Conservation (phyloP, 2,329 filamentous ascomycete genomes). For the Venturia oleaginea region DNA sequence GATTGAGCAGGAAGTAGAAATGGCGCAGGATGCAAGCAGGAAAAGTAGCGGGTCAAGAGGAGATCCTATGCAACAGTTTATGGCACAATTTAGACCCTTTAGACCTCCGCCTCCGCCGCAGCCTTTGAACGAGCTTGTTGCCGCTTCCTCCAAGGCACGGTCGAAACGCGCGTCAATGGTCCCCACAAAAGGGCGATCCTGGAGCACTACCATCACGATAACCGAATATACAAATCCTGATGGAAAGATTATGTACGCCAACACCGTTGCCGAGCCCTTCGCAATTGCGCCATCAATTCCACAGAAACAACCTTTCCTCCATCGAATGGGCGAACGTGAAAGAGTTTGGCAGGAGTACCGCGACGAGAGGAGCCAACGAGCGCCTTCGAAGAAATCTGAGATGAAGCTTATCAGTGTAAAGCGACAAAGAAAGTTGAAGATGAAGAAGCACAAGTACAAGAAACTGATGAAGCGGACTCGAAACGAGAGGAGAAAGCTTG, state of each 20-base stretch:
- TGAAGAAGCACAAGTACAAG: constrained; percentile 99
- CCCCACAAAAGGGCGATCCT: constrained; percentile 24
- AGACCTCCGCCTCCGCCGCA: constrained; percentile 72
- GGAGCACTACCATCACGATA: constrained; percentile 40
- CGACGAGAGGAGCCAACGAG: constrained; percentile 30
- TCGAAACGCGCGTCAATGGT: constrained; percentile 15
- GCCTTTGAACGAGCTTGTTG: constrained; percentile 35
- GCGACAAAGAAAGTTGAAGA: constrained; percentile 88
- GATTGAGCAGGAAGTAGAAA: neutral
- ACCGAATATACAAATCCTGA: constrained; percentile 44
- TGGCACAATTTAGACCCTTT: constrained; percentile 57
- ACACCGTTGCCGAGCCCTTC: constrained; percentile 18
- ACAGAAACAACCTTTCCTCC: constrained; percentile 48
- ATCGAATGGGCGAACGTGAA: constrained; percentile 61
- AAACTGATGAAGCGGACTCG: constrained; percentile 92
- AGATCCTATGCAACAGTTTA: neutral
- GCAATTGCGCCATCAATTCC: constrained; percentile 4
- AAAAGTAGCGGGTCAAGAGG: neutral
- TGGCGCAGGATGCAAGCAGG: neutral
- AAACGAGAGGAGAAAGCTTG: constrained; percentile 77
- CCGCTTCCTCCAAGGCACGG: constrained; percentile 12
- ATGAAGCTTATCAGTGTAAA: constrained; percentile 86
- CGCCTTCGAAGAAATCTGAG: constrained; percentile 24
- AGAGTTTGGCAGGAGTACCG: constrained; percentile 49
- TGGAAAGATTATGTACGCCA: constrained; percentile 42